Evolutionary conservation across 164 flowering plant genomes (phyloP).

Genomic region (Aristolochia contorta): DNA sequence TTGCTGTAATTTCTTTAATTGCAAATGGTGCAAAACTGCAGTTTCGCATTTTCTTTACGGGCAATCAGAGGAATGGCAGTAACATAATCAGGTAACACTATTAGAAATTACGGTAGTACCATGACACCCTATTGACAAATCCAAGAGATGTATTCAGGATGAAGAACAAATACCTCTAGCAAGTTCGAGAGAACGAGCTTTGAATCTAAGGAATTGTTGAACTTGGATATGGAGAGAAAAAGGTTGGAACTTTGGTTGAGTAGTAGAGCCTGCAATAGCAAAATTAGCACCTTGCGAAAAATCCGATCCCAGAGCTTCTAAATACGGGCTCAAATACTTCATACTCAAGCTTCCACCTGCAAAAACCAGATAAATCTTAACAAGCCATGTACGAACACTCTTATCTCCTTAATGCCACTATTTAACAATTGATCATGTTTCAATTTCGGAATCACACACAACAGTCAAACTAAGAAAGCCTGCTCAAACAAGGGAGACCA

Average conservation of each 20-base stretch:
- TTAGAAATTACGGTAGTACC: too few relatives aligned
- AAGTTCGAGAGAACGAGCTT: constrained; percentile 12
- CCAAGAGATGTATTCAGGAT: not conserved
- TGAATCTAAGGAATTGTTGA: constrained; percentile 40
- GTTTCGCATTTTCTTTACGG: too few relatives aligned
- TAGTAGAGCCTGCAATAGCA: constrained; percentile 42
- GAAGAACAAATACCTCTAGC: not conserved
- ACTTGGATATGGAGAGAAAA: constrained; percentile 38
- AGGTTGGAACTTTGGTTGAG: constrained; percentile 26
- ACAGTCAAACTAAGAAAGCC: not conserved
- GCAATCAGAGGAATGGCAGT: too few relatives aligned
- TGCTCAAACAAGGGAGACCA: not conserved
- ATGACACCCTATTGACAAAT: too few relatives aligned
- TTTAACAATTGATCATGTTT: too few relatives aligned
- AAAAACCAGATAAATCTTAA: not conserved
- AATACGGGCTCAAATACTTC: constrained; percentile 25
- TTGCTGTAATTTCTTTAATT: too few relatives aligned
- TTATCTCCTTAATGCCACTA: too few relatives aligned
- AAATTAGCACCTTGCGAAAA: constrained; percentile 54
- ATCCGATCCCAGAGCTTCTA: constrained; percentile 43
- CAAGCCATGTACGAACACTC: too few relatives aligned
- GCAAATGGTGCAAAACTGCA: too few relatives aligned
- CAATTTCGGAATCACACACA: too few relatives aligned
- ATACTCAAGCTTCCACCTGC: constrained; percentile 23
- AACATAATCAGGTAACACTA: too few relatives aligned